A percentile compares a stretch with the other conserved stretches of the same genome.
These are phyloP conservation scores for Phytophthora litchii DNA, from an alignment of 352 stramenopile genomes.

Conservation along the genomic window DNA sequence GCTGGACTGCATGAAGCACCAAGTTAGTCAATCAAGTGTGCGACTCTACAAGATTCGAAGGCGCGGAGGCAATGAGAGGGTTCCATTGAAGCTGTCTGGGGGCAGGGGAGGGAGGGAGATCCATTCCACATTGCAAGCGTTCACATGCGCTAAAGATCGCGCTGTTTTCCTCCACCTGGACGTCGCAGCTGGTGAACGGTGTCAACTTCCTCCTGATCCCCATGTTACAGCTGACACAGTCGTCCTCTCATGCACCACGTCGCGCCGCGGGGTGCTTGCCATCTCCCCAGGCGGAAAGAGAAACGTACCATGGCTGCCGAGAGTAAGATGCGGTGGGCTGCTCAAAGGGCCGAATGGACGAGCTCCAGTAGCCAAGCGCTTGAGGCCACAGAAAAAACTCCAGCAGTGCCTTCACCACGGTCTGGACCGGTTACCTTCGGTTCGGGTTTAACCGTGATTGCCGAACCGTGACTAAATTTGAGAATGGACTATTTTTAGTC, in stretches of 20 bases:
- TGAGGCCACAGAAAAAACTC: constrained; percentile 38
- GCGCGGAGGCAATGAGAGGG: not conserved
- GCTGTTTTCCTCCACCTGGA: constrained; percentile 17
- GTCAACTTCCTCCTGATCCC: not conserved
- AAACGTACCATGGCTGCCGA: constrained; percentile 52
- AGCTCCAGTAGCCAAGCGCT: constrained; percentile 32
- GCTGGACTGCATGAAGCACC: constrained; percentile 40
- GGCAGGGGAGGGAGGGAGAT: not conserved
- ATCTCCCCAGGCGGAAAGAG: constrained; percentile 7
- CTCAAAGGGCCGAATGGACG: constrained; percentile 46
- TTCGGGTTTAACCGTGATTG: constrained; percentile 1
- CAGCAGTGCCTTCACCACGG: constrained; percentile 20
- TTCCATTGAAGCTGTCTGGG: constrained; percentile 11
- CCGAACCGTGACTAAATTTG: constrained; percentile 7
- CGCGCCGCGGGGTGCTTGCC: constrained; percentile 1
- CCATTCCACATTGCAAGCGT: constrained; percentile 12
- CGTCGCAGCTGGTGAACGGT: constrained; percentile 10
- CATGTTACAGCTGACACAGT: not conserved
- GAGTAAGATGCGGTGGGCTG: constrained; percentile 47
- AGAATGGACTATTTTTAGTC: not conserved
- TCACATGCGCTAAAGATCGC: constrained; percentile 31
- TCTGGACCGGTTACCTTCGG: constrained; percentile 25
- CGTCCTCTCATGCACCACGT: constrained; percentile 1
- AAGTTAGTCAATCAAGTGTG: constrained; percentile 19
- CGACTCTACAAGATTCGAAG: constrained; percentile 1